Evolutionary conservation across 1,284 basidiomycete genomes (phyloP), one percentile per base, ranked within the genome.

Genomic region (Takashimella tepidaria): DNA sequence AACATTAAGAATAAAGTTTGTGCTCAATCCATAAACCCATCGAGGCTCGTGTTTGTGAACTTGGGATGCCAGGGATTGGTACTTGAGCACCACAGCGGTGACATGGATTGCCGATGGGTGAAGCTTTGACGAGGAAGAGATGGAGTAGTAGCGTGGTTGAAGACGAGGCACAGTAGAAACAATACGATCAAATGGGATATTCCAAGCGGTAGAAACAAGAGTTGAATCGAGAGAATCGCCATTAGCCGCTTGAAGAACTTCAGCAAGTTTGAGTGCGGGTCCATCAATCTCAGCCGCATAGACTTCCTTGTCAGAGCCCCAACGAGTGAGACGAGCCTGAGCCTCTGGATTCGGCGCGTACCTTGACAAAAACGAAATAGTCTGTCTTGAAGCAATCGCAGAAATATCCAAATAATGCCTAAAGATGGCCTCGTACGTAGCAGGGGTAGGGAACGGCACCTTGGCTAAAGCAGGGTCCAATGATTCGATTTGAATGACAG

Each of bases 391-490:
- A 13, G 89, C 91, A 50, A 89, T 84, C 43, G 91, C 88, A 64
- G 87, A 90, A 69, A 98, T 92, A 72, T 98, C 95, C 71, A 98
- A 85, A 77, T 98, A 98, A 79, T 98, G 89, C 48, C 93, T 86
- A 66, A 98, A 86, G 61, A 98, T 89, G 51, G 92, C 88, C 64
- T 83, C 84, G 71, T 97, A 98, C 1, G 95, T 98, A 1, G 93
- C 95, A 1, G 95, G 95, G 23, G 89, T 86, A 21, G 96, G 95
- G 87, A 98, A 98, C 16, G 95, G 95, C 58, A 98, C 93, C 78
- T 98, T 98, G 57, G 96, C 96, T 20, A 98, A 82, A 22, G 92
- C 90, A 31, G 96, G 95, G 73, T 98, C 96, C 56, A 98, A 85
- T 23, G 92, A 96, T 72, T 93, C 92, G 61, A 97, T 91, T 61